Conservation (phyloP, 805 yeast species). For the Lachancea quebecensis region DNA sequence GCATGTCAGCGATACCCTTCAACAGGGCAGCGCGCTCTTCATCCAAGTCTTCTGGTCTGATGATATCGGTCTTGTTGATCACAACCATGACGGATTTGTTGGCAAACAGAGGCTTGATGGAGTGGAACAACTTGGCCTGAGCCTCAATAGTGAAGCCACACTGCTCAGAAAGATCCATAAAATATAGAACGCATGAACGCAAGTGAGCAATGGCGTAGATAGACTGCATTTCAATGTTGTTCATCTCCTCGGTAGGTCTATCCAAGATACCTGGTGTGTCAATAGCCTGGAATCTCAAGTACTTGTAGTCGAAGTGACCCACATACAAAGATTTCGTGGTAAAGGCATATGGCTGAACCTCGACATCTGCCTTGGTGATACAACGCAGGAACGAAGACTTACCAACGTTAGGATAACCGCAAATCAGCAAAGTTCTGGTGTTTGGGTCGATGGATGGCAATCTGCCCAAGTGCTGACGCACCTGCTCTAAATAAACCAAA, state of each 20-base stretch:
- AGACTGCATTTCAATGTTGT: constrained; percentile 98
- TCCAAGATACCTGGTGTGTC: constrained; percentile 99
- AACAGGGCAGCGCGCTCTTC: constrained; percentile 67
- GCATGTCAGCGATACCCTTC: constrained; percentile 52
- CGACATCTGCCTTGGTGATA: constrained; percentile 97
- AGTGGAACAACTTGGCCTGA: constrained; percentile 93
- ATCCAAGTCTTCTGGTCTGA: constrained; percentile 76
- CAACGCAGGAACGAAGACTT: constrained; percentile 90
- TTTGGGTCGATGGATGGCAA: constrained; percentile 97
- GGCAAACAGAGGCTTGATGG: constrained; percentile 94
- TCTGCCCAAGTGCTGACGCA: constrained; percentile 98
- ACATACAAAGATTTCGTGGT: constrained; percentile 96
- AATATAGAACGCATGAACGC: constrained; percentile 91
- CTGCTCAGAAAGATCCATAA: constrained; percentile 98
- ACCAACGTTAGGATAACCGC: constrained; percentile 99
- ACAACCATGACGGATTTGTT: constrained; percentile 95
- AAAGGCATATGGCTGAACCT: constrained; percentile 98
- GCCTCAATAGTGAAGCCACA: constrained; percentile 98
- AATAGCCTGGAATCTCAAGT: constrained; percentile 95
- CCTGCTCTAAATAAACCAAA: constrained; percentile 88
- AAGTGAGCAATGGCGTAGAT: constrained; percentile 98
- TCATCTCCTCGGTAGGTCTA: constrained; percentile 99
- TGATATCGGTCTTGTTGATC: constrained; percentile 89
- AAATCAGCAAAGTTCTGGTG: constrained; percentile 91
- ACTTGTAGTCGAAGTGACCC: constrained; percentile 98